Conservation (phyloP, 257 asterid species). For the Misopates orontium region DNA sequence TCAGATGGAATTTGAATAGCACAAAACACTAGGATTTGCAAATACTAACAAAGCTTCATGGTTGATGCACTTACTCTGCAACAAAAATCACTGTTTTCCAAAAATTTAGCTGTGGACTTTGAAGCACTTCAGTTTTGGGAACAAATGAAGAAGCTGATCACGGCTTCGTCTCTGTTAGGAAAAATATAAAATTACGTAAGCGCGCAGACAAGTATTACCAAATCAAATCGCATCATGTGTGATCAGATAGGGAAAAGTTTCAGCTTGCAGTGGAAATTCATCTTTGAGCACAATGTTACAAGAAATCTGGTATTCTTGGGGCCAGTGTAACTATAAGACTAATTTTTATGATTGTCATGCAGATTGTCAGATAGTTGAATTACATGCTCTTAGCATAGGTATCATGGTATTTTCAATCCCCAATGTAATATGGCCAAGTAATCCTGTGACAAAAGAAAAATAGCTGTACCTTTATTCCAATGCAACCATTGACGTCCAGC, state of each 20-base stretch:
- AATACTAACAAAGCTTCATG: background rate
- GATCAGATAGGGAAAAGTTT: too few species aligned
- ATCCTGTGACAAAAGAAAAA: constrained; percentile 5
- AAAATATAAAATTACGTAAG: constrained; percentile 8
- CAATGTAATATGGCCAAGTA: background rate
- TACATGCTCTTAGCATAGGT: background rate
- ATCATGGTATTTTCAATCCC: background rate
- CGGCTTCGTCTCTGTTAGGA: constrained; percentile 64
- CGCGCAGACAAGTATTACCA: background rate
- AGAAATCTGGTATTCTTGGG: too few species aligned
- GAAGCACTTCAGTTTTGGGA: constrained; percentile 77
- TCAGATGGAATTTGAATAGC: background rate
- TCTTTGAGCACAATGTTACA: background rate
- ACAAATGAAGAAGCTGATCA: constrained; percentile 65
- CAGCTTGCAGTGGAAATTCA: background rate
- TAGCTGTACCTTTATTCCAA: constrained; percentile 63
- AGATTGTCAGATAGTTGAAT: background rate
- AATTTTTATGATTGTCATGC: background rate
- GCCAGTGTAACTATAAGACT: too few species aligned
- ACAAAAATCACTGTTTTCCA: constrained; percentile 15
- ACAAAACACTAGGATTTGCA: background rate
- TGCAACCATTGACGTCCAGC: constrained; percentile 92
- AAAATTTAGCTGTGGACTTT: constrained; percentile 76
- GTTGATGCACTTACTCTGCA: constrained; percentile 3
- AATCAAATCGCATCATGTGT: background rate